Conservation (phyloP, 148 eudicot species). For the Simmondsia chinensis region DNA sequence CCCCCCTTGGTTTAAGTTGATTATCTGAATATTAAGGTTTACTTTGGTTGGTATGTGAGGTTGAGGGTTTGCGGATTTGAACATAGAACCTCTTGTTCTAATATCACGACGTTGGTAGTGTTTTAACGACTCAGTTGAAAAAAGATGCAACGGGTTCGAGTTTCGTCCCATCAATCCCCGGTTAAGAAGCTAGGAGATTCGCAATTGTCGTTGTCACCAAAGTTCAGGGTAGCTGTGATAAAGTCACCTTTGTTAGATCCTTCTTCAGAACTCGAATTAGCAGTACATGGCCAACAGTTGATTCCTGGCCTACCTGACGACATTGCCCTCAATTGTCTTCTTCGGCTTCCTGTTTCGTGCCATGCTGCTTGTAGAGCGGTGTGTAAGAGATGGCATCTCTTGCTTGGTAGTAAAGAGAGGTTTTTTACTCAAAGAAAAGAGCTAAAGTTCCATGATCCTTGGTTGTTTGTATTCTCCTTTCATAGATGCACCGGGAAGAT, state of each 20-base stretch:
- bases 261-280: constrained; percentile 44
- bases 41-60: too few relatives aligned
- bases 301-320: constrained; percentile 92
- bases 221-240: constrained; percentile 44
- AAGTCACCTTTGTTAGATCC: constrained; percentile 38
- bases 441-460: constrained; percentile 63
- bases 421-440: constrained; percentile 69
- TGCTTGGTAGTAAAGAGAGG: constrained; percentile 52
- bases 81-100: too few relatives aligned
- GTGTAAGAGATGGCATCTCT: constrained; percentile 63
- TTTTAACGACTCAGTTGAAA: too few relatives aligned
- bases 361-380: constrained; percentile 51
- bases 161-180: constrained; percentile 59
- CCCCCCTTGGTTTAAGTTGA: too few relatives aligned
- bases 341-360: constrained; percentile 55
- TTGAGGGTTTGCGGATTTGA: too few relatives aligned
- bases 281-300: constrained; percentile 44
- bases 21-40: too few relatives aligned
- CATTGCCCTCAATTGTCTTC: constrained; percentile 74
- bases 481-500: constrained; percentile 76
- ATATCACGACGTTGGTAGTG: too few relatives aligned
- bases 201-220: constrained; percentile 69
- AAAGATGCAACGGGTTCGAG: constrained; percentile 66
- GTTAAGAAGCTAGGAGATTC: constrained; percentile 75
- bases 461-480: constrained; percentile 66